Base-by-base conservation (phyloP, 108 stramenopile genomes). In the Nitzschia sp. region DNA sequence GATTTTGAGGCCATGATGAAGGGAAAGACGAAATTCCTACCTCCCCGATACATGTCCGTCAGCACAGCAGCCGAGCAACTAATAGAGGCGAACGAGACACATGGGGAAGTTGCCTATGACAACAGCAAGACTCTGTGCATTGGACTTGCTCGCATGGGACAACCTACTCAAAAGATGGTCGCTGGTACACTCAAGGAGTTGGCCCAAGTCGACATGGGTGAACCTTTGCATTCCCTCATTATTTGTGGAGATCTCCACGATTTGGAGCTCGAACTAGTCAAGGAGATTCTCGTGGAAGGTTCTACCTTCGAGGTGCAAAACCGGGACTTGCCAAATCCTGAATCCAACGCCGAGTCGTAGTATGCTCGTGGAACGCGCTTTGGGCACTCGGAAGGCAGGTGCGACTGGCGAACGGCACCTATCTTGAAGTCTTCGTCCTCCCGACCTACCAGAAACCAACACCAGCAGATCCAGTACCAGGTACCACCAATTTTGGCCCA, bases 21-120 rank as follows among this genome's bases (percentile, higher is more conserved):
- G 40, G 97, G 97, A 10, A 84, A 85, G 57, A 83, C 83, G 48
- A 64, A 77, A 6, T 98, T 91, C 70, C 75, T 98, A 52, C 99
- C 99, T 11, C 99, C 99, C 12, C 81, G 98, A n/a, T 99, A 83
- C 85, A 99, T 99, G 99, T 86, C 95, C 29, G 95, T 98, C 1
- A 88, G 85, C 57, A 77, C 77, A 57, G 95, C 96, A 0, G 76
- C 93, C 15, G 88, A 96, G 53, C 97, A 98, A 81, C 78, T 99
- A 8, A 72, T 98, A 8, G 91, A 94, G 66, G 90, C 96, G 3
- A 96, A 96, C 69, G 82, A 84, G 53, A 81, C 67, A 20, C 53
- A 72, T 26, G 72, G 75, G 41, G 88, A 79, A 60, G 84, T 72
- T 42, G 92, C 79, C 8, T 93, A 86, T 65, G 74, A 82, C 69